Conservation (phyloP, 2,329 filamentous ascomycete species). For the Hypoxylon sp. region DNA sequence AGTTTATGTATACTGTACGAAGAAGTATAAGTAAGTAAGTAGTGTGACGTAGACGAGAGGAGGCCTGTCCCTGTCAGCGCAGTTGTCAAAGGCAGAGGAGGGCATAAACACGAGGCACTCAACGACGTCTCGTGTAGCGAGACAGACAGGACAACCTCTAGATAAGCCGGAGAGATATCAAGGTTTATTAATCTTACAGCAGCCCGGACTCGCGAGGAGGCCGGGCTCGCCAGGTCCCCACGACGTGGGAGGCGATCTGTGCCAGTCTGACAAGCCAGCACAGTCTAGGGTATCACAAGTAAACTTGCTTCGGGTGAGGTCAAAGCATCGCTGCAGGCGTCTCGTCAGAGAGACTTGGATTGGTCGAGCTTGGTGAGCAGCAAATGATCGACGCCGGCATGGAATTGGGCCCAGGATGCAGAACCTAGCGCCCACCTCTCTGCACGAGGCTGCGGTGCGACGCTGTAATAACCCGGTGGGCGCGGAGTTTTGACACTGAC, state of each 20-base stretch:
- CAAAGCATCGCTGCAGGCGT: conserved; percentile 33
- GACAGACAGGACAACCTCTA: conserved; percentile 15
- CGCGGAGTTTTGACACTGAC: conserved; percentile 20
- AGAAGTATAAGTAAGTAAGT: conserved; percentile 28
- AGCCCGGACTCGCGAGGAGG: too few relatives aligned
- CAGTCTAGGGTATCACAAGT: conserved; percentile 32
- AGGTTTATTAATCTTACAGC: conserved; percentile 36
- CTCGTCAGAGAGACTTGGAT: conserved; percentile 25
- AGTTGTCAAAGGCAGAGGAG: conserved; percentile 21
- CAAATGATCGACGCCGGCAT: conserved; percentile 35
- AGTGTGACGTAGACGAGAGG: conserved; percentile 12
- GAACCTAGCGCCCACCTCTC: conserved; percentile 4
- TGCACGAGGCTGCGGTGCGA: conserved; percentile 9
- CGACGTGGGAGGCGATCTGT: conserved; percentile 24
- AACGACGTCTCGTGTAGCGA: conserved; percentile 10
- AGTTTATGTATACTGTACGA: conserved; percentile 34
- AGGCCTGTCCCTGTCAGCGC: conserved; percentile 22
- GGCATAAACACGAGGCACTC: conserved; percentile 6
- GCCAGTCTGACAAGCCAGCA: conserved; percentile 12
- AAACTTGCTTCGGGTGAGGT: conserved; percentile 35
- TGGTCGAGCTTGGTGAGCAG: conserved; percentile 21
- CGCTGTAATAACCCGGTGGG: conserved; percentile 20
- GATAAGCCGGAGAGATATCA: conserved; percentile 10
- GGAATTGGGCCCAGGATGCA: conserved; percentile 21
- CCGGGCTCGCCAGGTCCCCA: conserved; percentile 20